A percentile compares a stretch with the other conserved stretches of the same genome.
These are phyloP conservation scores for Pyrenula massariospora DNA, from an alignment of 495 filamentous ascomycete species.

Conservation along the genomic window DNA sequence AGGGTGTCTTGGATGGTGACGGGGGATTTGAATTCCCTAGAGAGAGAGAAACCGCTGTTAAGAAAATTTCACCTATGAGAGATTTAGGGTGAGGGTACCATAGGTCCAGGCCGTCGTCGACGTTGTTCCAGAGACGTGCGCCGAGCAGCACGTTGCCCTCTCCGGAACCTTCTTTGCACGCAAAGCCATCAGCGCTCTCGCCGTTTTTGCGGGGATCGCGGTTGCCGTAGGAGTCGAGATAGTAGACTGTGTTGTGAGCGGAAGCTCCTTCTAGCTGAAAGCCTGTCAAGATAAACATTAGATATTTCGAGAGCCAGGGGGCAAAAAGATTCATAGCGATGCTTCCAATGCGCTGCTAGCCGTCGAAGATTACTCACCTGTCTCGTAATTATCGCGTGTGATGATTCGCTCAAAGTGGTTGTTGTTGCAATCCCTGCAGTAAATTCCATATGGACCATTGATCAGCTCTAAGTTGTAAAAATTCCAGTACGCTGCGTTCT, in stretches of 20 bases:
- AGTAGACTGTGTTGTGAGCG: slow-evolving; percentile 13
- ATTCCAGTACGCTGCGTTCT: slow-evolving; percentile 14
- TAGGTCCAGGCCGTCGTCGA: slow-evolving; percentile 18
- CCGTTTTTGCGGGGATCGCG: slow-evolving; percentile 20
- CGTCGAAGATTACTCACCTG: neutral
- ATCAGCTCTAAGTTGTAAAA: slow-evolving; percentile 13
- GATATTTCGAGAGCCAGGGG: too few species aligned
- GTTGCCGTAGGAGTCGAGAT: slow-evolving; percentile 17
- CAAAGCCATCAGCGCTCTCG: slow-evolving; percentile 17
- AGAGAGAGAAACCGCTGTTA: neutral
- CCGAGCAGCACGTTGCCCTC: slow-evolving; percentile 13
- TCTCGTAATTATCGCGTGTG: slow-evolving; percentile 19
- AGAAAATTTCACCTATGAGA: neutral
- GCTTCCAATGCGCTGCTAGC: neutral
- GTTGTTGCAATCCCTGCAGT: slow-evolving; percentile 9
- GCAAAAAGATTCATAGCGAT: too few species aligned
- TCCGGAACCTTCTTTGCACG: slow-evolving; percentile 14
- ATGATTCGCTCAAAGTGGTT: slow-evolving; percentile 15
- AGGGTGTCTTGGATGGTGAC: slow-evolving; percentile 17
- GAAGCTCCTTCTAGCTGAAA: slow-evolving; percentile 17
- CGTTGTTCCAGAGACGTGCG: slow-evolving; percentile 17
- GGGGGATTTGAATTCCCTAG: slow-evolving; percentile 11
- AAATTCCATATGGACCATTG: slow-evolving; percentile 16
- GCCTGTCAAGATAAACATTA: slow-evolving; percentile 1
- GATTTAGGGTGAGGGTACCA: slow-evolving; percentile 1